These are phyloP conservation scores for Globisporangium megalacanthum DNA, from an alignment of 352 stramenopile genomes.

Conservation along the genomic window DNA sequence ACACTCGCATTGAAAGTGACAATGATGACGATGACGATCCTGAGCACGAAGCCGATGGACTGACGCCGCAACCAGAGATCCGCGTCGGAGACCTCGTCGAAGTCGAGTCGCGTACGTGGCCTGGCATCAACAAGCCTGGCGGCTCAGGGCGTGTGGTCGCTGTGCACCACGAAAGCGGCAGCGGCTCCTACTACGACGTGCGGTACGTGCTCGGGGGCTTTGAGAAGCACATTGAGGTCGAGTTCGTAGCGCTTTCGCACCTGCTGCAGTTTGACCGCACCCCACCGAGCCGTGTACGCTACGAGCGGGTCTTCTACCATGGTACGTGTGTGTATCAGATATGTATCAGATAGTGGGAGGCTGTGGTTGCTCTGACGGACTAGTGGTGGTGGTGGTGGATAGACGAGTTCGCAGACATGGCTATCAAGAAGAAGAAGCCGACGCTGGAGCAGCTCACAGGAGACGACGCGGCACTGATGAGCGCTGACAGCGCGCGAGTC, in stretches of 20 bases:
- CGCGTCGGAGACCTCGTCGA: conserved; percentile 34
- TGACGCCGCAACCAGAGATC: neutral
- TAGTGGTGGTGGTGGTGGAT: neutral
- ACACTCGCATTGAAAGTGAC: no score
- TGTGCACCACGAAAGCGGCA: conserved; percentile 28
- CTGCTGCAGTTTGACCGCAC: conserved; percentile 31
- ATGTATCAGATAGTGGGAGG: neutral
- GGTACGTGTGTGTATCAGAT: conserved; percentile 9
- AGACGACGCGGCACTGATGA: neutral
- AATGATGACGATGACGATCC: neutral
- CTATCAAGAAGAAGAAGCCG: conserved; percentile 21
- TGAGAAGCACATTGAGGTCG: conserved; percentile 61
- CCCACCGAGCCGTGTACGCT: conserved; percentile 27
- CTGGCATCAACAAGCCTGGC: conserved; percentile 83
- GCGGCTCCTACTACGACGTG: conserved; percentile 59
- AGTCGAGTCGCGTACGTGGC: conserved; percentile 76
- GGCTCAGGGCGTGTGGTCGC: conserved; percentile 52
- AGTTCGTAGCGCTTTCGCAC: conserved; percentile 55
- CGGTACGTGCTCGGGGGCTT: conserved; percentile 78
- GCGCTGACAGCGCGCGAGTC: neutral
- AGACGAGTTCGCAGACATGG: conserved; percentile 59
- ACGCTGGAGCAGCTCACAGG: neutral
- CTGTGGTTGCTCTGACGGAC: neutral
- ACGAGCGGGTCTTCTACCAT: conserved; percentile 60
- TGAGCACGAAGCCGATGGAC: neutral